Evolutionary conservation across 129 eudicot species (phyloP).

Genomic region (Tanacetum coccineum): DNA sequence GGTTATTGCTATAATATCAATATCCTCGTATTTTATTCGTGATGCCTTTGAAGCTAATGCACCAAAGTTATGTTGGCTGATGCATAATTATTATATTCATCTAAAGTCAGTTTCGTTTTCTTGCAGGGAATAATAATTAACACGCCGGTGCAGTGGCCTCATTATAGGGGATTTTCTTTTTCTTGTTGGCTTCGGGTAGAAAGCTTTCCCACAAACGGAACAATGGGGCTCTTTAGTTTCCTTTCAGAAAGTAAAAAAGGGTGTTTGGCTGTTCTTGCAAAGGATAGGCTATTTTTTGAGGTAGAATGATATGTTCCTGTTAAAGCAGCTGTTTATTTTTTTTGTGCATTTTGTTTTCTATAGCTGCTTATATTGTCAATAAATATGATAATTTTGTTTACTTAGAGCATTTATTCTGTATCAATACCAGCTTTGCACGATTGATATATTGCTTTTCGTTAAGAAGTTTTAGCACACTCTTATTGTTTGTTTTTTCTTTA

Average conservation of each 20-base stretch:
- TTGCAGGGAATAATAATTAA: conserved; percentile 82
- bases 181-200: conserved; percentile 97
- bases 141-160: conserved; percentile 87
- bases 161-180: conserved; percentile 86
- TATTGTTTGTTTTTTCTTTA: conserved; percentile 12
- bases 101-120: background rate
- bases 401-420: conserved; percentile 15
- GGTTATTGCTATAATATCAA: too few species aligned
- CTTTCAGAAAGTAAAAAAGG: conserved; percentile 88
- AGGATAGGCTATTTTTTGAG: conserved; percentile 80
- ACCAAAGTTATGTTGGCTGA: conserved; percentile 5
- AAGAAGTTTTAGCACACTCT: conserved; percentile 1
- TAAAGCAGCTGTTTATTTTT: background rate
- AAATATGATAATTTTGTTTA: background rate
- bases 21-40: too few species aligned
- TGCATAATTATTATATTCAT: conserved; percentile 9
- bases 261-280: conserved; percentile 65
- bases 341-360: conserved; percentile 6
- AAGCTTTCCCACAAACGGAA: conserved; percentile 71
- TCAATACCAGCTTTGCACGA: conserved; percentile 8
- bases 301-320: conserved; percentile 30
- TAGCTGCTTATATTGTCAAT: conserved; percentile 6
- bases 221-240: conserved; percentile 92
- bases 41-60: background rate
- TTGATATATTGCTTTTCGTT: conserved; percentile 7